These are phyloP conservation scores for Lentinus brumalis DNA, from an alignment of 768 basidiomycete genomes.

Conservation along the genomic window DNA sequence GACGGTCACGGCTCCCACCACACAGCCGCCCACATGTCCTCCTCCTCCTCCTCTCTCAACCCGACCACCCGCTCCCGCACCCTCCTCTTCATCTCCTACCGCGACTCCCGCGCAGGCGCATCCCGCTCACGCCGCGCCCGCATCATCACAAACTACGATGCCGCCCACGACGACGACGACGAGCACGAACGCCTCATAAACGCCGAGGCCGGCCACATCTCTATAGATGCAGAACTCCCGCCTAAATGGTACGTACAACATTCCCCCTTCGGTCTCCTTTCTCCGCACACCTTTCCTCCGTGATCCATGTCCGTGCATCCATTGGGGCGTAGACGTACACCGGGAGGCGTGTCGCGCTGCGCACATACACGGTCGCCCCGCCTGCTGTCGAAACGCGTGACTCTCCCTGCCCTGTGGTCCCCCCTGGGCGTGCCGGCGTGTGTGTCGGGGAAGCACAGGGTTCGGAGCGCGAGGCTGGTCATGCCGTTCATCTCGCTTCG, in stretches of 20 bases:
- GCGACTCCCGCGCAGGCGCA: slow-evolving; percentile 69
- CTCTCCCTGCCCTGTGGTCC: too few relatives aligned
- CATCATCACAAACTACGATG: slow-evolving; percentile 45
- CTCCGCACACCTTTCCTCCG: slow-evolving; percentile 9
- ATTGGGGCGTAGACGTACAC: not conserved
- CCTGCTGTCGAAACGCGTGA: too few relatives aligned
- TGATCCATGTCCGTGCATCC: slow-evolving; percentile 1
- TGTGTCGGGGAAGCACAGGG: too few relatives aligned
- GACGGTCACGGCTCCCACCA: slow-evolving; percentile 20
- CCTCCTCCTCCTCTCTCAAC: slow-evolving; percentile 35
- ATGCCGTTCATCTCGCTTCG: too few relatives aligned
- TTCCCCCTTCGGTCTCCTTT: slow-evolving; percentile 1
- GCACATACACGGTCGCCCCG: too few relatives aligned
- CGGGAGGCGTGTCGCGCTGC: too few relatives aligned
- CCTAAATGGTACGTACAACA: slow-evolving; percentile 73
- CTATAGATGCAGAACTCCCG: slow-evolving; percentile 65
- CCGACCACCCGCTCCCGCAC: slow-evolving; percentile 83
- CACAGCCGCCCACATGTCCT: slow-evolving; percentile 32
- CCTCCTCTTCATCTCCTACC: slow-evolving; percentile 89
- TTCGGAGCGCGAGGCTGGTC: too few relatives aligned
- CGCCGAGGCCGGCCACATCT: slow-evolving; percentile 47
- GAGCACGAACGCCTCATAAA: slow-evolving; percentile 70
- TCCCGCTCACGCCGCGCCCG: slow-evolving; percentile 40
- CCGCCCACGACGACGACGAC: slow-evolving; percentile 51
- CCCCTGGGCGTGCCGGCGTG: too few relatives aligned